phyloP scores from a whole-genome alignment of 2,329 filamentous ascomycete species.

The Fusarium veterinarium region DNA sequence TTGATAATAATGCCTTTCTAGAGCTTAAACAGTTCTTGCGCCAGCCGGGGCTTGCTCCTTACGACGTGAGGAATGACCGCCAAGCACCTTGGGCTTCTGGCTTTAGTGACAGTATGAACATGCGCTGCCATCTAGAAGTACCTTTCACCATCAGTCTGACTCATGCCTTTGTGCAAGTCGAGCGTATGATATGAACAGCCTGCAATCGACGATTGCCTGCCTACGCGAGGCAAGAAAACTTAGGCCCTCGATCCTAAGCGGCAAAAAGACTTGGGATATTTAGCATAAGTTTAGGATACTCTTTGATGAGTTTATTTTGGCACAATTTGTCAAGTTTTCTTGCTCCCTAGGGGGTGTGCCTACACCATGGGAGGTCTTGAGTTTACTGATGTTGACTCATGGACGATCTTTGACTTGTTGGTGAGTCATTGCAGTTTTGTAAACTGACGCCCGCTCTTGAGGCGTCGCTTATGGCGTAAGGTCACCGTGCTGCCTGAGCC shows the following conservation, averaged over 20 bases:
- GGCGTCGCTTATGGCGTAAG: not conserved
- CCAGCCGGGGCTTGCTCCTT: fast-evolving
- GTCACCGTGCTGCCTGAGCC: not conserved
- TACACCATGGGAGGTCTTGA: not conserved
- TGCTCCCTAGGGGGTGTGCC: not conserved
- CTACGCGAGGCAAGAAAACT: fast-evolving
- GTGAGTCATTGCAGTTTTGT: not conserved
- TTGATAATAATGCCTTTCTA: fast-evolving
- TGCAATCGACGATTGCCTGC: not conserved
- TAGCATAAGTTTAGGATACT: fast-evolving
- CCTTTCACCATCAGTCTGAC: fast-evolving
- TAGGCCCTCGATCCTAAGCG: not conserved
- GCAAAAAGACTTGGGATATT: fast-evolving
- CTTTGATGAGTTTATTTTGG: not conserved
- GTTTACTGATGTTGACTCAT: not conserved
- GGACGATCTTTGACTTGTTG: not conserved
- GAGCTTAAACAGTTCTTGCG: not conserved
- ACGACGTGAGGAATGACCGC: not conserved
- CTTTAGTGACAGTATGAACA: no score
- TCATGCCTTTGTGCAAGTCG: not conserved
- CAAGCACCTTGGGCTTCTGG: not conserved
- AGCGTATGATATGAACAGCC: not conserved
- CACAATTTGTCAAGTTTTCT: not conserved
- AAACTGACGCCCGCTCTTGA: not conserved
- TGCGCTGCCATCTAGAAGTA: fast-evolving